Base-by-base conservation (phyloP, 2,329 filamentous ascomycete species). In the Cercospora brassicicola region DNA sequence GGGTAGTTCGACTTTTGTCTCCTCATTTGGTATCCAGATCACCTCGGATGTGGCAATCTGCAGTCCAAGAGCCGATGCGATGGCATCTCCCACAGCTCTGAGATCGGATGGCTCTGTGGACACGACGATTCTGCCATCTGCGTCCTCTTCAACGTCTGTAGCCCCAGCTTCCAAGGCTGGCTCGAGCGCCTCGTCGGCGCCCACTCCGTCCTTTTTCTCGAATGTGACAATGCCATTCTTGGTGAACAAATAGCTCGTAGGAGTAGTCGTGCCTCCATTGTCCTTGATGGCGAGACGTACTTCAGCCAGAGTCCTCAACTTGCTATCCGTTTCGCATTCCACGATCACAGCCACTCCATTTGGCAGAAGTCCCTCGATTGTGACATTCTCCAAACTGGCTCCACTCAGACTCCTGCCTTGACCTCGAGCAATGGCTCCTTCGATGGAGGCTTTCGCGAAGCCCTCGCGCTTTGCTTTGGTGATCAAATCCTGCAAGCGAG, bases 241-340 rank as follows among this genome's bases (percentile, higher is more conserved):
- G 65, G 91, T 86, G 78, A 99, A 99, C 75, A 96, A 85, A 80
- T 94, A 98, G 7, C 87, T 88, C 11, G 92, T 93, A 0, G 93
- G 88, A 6, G 91, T 90, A 2, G 88, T 82, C 2, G 84, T 87
- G 4, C 90, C 95, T 18, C 90, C 90, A 61, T 85, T 82, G 67
- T 89, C 88, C 78, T 93, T 96, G 64, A 96, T 84, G 2, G 91
- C 81, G 60, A 84, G 76, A 64, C 91, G 88, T 61, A 98, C 79
- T 64, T 96, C 91, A 74, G 91, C 87, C 57, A 96, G 79, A 7
- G 89, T 88, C 33, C 92, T 88, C 48, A 85, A 84, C 78, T 91
- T 93, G 79, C 88, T 93, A 75, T 97, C 94, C 4, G 93, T 94
- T 79, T 95, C 90, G 74, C 90, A 89, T 74, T 97, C 93, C 76